Percentiles rank a stretch among this genome's conserved stretches.
phyloP scores from a whole-genome alignment of 331 rosid genomes.

The Quercus tomentella region DNA sequence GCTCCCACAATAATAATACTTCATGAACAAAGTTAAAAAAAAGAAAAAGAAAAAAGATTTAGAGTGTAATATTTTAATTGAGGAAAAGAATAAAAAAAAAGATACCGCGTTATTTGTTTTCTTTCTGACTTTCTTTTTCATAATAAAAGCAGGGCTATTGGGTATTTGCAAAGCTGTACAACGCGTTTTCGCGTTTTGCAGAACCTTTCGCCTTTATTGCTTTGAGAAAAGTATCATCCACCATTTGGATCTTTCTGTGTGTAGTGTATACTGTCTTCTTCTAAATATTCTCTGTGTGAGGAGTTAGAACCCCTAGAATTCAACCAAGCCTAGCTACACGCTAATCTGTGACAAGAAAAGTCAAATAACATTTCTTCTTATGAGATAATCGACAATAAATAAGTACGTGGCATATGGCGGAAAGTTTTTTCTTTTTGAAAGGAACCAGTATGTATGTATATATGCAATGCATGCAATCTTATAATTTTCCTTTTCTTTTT shows the following conservation, averaged over 20 bases:
- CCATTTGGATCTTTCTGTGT: background rate
- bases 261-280: background rate
- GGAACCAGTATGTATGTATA: too few relatives aligned
- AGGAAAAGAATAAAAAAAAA: background rate
- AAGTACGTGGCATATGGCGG: background rate
- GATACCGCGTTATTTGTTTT: background rate
- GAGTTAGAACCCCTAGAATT: too few relatives aligned
- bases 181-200: slow-evolving; percentile 39
- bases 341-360: background rate
- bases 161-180: slow-evolving; percentile 42
- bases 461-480: too few relatives aligned
- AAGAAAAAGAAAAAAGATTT: background rate
- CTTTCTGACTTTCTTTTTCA: background rate
- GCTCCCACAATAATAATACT: too few relatives aligned
- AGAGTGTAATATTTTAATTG: background rate
- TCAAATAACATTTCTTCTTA: background rate
- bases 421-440: background rate
- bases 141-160: slow-evolving; percentile 4
- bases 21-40: background rate
- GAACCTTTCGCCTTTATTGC: slow-evolving; percentile 36
- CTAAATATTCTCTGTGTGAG: background rate
- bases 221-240: slow-evolving; percentile 24
- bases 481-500: too few relatives aligned
- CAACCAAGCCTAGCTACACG: too few relatives aligned
- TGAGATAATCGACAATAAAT: background rate